A percentile compares a stretch with the other conserved stretches of the same genome.
phyloP scores from a whole-genome alignment of 768 basidiomycete species.

The Boletus tylopilopsis region DNA sequence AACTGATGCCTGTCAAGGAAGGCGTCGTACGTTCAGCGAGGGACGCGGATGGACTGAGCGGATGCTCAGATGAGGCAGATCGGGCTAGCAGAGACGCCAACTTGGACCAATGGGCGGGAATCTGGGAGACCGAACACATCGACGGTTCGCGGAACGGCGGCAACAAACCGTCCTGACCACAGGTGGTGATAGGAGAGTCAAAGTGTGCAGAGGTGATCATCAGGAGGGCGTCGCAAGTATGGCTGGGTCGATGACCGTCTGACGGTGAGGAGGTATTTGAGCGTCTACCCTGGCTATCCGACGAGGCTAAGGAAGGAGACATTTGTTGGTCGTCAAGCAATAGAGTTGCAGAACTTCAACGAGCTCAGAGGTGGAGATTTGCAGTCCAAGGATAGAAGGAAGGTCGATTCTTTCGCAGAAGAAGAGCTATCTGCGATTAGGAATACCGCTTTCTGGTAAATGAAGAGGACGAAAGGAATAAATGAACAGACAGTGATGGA shows the following conservation, averaged over 20 bases:
- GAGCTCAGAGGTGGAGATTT: conserved; percentile 25
- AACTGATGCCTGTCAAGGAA: neutral
- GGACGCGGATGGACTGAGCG: neutral
- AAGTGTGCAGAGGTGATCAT: conserved; percentile 17
- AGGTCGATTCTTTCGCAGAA: conserved; percentile 15
- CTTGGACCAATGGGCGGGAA: conserved; percentile 5
- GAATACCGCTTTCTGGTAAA: conserved; percentile 17
- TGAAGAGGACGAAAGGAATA: conserved; percentile 2
- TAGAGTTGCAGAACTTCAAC: conserved; percentile 20
- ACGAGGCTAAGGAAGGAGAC: conserved; percentile 26
- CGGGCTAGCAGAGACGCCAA: neutral
- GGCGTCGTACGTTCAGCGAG: conserved; percentile 1
- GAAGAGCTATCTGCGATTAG: conserved; percentile 12
- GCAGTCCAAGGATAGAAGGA: conserved; percentile 25
- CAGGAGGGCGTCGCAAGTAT: conserved; percentile 7
- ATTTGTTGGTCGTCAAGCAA: conserved; percentile 33
- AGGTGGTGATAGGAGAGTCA: neutral
- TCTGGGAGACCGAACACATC: neutral
- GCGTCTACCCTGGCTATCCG: conserved; percentile 1
- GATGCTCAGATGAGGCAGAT: conserved; percentile 4
- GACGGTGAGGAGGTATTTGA: conserved; percentile 27
- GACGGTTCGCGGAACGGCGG: conserved; percentile 9
- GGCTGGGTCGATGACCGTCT: neutral
- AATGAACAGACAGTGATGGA: conserved; percentile 6
- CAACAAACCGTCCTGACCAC: conserved; percentile 2